These are phyloP conservation scores for Ramularia endophylla DNA, from an alignment of 2,329 filamentous ascomycete species.

Conservation along the genomic window DNA sequence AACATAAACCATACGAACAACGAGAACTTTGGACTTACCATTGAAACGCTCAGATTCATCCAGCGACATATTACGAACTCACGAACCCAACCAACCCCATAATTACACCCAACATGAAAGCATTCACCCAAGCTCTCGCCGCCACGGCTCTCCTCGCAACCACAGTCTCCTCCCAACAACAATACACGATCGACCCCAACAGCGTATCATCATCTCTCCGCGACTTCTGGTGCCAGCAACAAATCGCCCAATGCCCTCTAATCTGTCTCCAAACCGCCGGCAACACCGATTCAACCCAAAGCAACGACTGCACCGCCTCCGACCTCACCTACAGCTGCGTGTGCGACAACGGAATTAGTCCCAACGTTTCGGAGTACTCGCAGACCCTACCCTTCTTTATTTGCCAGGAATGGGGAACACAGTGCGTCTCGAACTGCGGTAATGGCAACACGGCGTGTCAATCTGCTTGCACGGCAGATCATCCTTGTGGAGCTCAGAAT, in stretches of 20 bases:
- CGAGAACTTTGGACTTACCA: no score
- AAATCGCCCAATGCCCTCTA: conserved; percentile 60
- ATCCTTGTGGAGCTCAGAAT: conserved; percentile 66
- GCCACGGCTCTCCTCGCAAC: conserved; percentile 46
- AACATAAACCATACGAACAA: no score
- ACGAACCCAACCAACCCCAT: no score
- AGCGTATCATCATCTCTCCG: conserved; percentile 45
- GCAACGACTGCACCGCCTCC: conserved; percentile 64
- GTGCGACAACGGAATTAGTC: conserved; percentile 59
- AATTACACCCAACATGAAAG: conserved; percentile 35
- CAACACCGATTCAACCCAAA: conserved; percentile 36
- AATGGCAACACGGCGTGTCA: conserved; percentile 51
- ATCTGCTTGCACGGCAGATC: conserved; percentile 55
- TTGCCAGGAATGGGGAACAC: conserved; percentile 64
- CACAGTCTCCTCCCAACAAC: conserved; percentile 47
- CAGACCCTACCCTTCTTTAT: conserved; percentile 73
- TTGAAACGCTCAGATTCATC: no score
- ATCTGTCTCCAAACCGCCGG: conserved; percentile 62
- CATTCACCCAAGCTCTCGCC: conserved; percentile 45
- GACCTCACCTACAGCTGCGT: conserved; percentile 64
- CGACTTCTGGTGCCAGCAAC: conserved; percentile 57
- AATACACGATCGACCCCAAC: conserved; percentile 57
- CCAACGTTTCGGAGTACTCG: conserved; percentile 71
- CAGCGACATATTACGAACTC: no score
- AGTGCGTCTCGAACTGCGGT: conserved; percentile 53